Conservation (phyloP, 345 rosid species). For the Hibiscus trionum region DNA sequence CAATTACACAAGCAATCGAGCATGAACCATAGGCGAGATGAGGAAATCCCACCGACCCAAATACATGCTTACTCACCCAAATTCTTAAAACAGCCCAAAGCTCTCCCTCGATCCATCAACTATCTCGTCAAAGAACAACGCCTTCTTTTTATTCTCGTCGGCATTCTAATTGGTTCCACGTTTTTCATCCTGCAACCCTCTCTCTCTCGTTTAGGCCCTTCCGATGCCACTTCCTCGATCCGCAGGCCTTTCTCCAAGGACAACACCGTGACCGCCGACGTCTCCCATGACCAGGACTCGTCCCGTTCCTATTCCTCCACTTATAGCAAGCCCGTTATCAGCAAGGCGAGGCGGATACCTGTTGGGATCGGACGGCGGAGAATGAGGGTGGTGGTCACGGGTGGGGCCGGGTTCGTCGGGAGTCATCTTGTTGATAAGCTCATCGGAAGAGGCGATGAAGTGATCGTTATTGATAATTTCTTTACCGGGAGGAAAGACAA, state of each 20-base stretch:
- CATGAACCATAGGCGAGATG: neutral
- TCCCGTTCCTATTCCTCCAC: neutral
- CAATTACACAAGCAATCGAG: neutral
- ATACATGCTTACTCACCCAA: neutral
- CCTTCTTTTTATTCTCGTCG: neutral
- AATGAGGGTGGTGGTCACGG: constrained; percentile 80
- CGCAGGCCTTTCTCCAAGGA: constrained; percentile 26
- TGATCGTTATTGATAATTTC: constrained; percentile 90
- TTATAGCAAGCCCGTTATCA: neutral
- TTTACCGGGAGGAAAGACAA: constrained; percentile 95
- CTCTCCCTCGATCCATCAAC: neutral
- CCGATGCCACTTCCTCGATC: constrained; percentile 33
- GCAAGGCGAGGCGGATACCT: constrained; percentile 51
- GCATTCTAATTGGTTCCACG: constrained; percentile 43
- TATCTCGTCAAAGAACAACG: neutral
- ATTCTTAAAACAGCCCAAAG: neutral
- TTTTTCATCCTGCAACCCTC: constrained; percentile 91
- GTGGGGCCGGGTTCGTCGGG: constrained; percentile 97
- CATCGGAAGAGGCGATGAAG: constrained; percentile 82
- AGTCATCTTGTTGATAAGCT: constrained; percentile 95
- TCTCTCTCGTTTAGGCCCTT: constrained; percentile 58
- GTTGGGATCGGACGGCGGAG: constrained; percentile 57
- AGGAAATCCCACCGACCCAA: neutral
- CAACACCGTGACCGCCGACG: neutral
- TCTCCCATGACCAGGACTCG: constrained; percentile 9